Conservation (phyloP, 108 stramenopile species). For the Schizochytrium sp. region DNA sequence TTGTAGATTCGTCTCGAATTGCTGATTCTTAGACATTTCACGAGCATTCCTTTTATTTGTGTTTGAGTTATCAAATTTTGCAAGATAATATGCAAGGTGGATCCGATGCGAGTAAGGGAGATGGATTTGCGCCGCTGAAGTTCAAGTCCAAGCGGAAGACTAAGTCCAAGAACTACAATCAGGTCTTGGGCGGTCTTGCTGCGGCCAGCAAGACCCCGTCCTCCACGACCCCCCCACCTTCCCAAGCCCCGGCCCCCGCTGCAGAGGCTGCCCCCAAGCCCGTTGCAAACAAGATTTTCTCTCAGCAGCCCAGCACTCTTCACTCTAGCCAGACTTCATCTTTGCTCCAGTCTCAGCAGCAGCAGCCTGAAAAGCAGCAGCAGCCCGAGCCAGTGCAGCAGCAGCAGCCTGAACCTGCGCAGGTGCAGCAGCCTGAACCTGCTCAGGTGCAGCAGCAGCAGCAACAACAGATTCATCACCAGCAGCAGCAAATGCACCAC, state of each 20-base stretch:
- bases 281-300: not conserved
- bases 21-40: too few relatives aligned
- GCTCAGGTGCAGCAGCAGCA: not conserved
- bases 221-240: not conserved
- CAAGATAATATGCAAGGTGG: not conserved
- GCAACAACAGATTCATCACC: not conserved
- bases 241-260: not conserved
- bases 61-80: not conserved
- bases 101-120: not conserved
- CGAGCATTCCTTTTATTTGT: not conserved
- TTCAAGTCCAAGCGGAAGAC: not conserved
- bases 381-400: not conserved
- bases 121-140: constrained; percentile 20
- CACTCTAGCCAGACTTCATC: not conserved
- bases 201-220: constrained; percentile 3
- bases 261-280: not conserved
- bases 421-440: constrained; percentile 15
- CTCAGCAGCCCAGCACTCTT: not conserved
- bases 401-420: not conserved
- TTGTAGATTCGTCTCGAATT: too few relatives aligned
- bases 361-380: not conserved
- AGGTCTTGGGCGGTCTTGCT: constrained; percentile 36
- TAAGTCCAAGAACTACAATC: constrained; percentile 57
- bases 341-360: not conserved
- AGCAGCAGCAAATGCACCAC: not conserved